These are phyloP conservation scores for Podospora australis DNA, from an alignment of 495 filamentous ascomycete species.

Conservation along the genomic window DNA sequence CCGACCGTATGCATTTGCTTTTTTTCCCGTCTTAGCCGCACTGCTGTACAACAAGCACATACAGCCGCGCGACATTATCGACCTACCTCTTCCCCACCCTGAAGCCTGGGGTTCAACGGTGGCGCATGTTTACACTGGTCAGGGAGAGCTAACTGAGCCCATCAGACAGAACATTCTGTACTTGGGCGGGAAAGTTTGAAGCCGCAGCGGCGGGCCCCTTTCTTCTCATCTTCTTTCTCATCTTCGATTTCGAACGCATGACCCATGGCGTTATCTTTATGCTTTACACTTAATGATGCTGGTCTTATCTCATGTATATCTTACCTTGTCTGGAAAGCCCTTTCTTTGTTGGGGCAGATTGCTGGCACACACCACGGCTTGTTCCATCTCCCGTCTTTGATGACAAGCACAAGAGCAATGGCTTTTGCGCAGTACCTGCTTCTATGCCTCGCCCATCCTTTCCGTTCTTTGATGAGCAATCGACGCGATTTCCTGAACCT, in stretches of 20 bases:
- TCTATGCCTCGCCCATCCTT: background rate
- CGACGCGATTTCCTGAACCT: too few species aligned
- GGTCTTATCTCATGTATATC: conserved; percentile 5
- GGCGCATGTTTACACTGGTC: conserved; percentile 46
- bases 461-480: background rate
- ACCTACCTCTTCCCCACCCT: conserved; percentile 50
- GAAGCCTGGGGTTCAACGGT: conserved; percentile 47
- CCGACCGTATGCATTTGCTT: conserved; percentile 40
- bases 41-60: conserved; percentile 47
- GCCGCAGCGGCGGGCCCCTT: conserved; percentile 1
- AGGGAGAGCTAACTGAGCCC: conserved; percentile 36
- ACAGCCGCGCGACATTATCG: conserved; percentile 43
- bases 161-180: conserved; percentile 48
- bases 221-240: conserved; percentile 3
- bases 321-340: background rate
- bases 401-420: background rate
- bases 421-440: too few species aligned
- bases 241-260: conserved; percentile 11
- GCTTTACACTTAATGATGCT: background rate
- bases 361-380: background rate
- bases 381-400: background rate
- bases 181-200: conserved; percentile 42
- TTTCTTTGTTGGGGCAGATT: background rate
- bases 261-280: conserved; percentile 7
- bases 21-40: conserved; percentile 45